Conservation (phyloP, 805 yeast genomes). For the Tetrapisispora namnaoensis region DNA sequence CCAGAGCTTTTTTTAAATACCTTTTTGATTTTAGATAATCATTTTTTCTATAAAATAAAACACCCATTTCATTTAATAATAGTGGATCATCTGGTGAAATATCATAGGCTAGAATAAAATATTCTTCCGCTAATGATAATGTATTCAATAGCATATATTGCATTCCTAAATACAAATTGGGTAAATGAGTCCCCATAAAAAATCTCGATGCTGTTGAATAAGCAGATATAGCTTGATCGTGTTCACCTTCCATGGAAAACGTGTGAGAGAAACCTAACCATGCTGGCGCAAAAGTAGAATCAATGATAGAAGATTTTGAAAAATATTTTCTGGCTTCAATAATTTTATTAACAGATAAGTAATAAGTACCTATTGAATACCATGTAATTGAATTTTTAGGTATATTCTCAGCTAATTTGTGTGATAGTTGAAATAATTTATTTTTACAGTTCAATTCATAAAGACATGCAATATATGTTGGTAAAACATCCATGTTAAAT, state of each 20-base stretch:
- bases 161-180: slow-evolving; percentile 88
- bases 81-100: slow-evolving; percentile 83
- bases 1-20: slow-evolving; percentile 59
- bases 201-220: slow-evolving; percentile 90
- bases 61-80: slow-evolving; percentile 85
- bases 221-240: slow-evolving; percentile 95
- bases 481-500: slow-evolving; percentile 60
- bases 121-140: slow-evolving; percentile 75
- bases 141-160: slow-evolving; percentile 87
- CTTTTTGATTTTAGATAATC: slow-evolving; percentile 61
- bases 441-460: slow-evolving; percentile 78
- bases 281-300: slow-evolving; percentile 87
- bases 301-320: slow-evolving; percentile 77
- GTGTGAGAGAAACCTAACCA: slow-evolving; percentile 99
- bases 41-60: slow-evolving; percentile 69
- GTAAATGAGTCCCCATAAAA: slow-evolving; percentile 85
- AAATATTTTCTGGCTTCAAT: slow-evolving; percentile 80
- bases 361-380: slow-evolving; percentile 88
- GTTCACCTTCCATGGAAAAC: slow-evolving; percentile 96
- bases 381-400: slow-evolving; percentile 80
- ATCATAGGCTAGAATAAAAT: slow-evolving; percentile 60
- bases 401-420: slow-evolving; percentile 73
- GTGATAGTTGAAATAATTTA: slow-evolving; percentile 70
- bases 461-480: slow-evolving; percentile 72
- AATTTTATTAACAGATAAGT: slow-evolving; percentile 60